phyloP scores from a whole-genome alignment of 768 basidiomycete genomes.

The Agaricus subrufescens region DNA sequence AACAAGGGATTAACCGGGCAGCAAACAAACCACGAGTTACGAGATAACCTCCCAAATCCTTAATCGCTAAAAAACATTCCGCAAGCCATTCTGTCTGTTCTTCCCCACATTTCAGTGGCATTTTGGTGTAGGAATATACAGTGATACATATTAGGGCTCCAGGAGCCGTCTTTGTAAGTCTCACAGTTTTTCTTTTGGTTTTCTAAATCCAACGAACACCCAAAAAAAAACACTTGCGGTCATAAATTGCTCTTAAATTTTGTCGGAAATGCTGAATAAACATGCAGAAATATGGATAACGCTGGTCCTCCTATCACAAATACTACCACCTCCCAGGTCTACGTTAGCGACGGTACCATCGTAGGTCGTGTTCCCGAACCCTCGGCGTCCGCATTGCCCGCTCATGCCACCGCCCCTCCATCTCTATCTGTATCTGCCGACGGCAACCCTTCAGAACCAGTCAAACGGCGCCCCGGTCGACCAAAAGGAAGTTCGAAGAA shows the following conservation, averaged over 20 bases:
- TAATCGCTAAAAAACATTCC: not conserved
- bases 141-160: not conserved
- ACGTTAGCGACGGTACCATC: not conserved
- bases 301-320: constrained; percentile 7
- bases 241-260: not conserved
- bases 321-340: constrained; percentile 8
- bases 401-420: not conserved
- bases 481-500: constrained; percentile 83
- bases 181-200: constrained; percentile 2
- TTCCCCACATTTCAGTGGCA: not conserved
- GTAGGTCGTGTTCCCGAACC: constrained; percentile 7
- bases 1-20: constrained; percentile 4
- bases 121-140: not conserved
- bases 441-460: constrained; percentile 13
- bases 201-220: not conserved
- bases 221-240: not conserved
- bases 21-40: constrained; percentile 10
- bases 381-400: not conserved
- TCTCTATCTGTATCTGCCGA: not conserved
- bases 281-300: constrained; percentile 11
- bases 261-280: constrained; percentile 10
- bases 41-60: not conserved
- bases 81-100: not conserved
- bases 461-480: constrained; percentile 68
- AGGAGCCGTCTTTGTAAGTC: not conserved